Conservation (phyloP, 129 eudicot genomes). For the Flaveria sonorensis region DNA sequence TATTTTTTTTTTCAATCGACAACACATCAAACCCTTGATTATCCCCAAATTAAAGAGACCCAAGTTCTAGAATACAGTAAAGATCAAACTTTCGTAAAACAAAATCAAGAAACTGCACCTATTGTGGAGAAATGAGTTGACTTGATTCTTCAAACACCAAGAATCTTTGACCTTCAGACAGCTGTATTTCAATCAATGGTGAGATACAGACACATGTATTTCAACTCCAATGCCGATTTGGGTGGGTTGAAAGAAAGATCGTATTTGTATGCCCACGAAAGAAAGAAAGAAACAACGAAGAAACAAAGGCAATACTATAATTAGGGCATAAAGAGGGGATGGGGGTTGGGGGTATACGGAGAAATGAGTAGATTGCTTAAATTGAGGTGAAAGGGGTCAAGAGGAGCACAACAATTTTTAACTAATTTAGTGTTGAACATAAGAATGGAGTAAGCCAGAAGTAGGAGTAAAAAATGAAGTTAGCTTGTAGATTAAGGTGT, state of each 20-base stretch:
- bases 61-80: constrained; percentile 10
- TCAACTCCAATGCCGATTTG: background rate
- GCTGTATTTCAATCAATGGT: constrained; percentile 8
- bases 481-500: constrained; percentile 35
- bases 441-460: constrained; percentile 32
- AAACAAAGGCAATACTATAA: constrained; percentile 10
- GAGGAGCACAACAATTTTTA: constrained; percentile 21
- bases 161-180: constrained; percentile 30
- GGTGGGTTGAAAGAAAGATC: constrained; percentile 20
- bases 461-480: constrained; percentile 12
- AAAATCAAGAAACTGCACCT: constrained; percentile 25
- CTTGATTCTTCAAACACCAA: constrained; percentile 14
- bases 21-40: constrained; percentile 33
- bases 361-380: constrained; percentile 24
- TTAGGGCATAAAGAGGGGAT: constrained; percentile 32
- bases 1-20: constrained; percentile 7
- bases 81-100: background rate
- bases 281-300: background rate
- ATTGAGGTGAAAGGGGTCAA: constrained; percentile 31
- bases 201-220: no score
- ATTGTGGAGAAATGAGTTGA: constrained; percentile 30
- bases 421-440: constrained; percentile 31
- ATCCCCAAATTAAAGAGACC: constrained; percentile 19
- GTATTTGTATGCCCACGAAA: constrained; percentile 21
- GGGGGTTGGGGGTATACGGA: background rate